Base-by-base conservation (phyloP, 208 protist genomes). In the Leishmania lainsoni region DNA sequence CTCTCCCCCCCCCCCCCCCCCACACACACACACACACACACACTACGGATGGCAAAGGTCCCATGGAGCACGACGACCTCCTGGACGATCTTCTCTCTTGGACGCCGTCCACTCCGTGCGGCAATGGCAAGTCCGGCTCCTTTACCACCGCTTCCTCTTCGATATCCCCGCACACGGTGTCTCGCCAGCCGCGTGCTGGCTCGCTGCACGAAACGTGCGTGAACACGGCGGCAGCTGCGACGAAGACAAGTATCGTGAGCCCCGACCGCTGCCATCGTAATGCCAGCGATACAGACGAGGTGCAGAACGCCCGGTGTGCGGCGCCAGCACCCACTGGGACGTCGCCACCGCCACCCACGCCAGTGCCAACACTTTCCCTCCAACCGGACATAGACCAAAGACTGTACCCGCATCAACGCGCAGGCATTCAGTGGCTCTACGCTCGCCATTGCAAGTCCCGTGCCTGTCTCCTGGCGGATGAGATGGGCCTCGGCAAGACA, bases 401-500 rank as follows among this genome's bases (percentile, higher is more conserved):
- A 72, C 88, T 99, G 4, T 99, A 98, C 70, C 84, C 88, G 45
- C 98, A 99, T 84, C 98, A 99, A 83, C 84, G 91, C 26, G 96
- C 94, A 1, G 91, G 95, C 51, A 85, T 99, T 14, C 79, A 93
- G 76, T 99, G 99, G 99, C 86, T 99, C 29, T 99, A 98, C 87
- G 90, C 95, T 58, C 90, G 99, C 63, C 98, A 99, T 78, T 78
- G 85, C 70, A 97, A 98, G 63, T 89, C 92, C 14, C 91, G 94
- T 69, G 98, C 98, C 68, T 98, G 98, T 66, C 96, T 99, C 20
- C 79, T 99, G n/a, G 99, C 98, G 56, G 98, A 99, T 86, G 98
- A 99, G 89, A 99, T 99, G 95, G 94, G 97, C 16, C 93, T 99
- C 72, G 97, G 97, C 48, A 99, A 99, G 92, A 99, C 99, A 0